phyloP scores from a whole-genome alignment of 2,329 filamentous ascomycete species.

The Arthrobotrys iridis region DNA sequence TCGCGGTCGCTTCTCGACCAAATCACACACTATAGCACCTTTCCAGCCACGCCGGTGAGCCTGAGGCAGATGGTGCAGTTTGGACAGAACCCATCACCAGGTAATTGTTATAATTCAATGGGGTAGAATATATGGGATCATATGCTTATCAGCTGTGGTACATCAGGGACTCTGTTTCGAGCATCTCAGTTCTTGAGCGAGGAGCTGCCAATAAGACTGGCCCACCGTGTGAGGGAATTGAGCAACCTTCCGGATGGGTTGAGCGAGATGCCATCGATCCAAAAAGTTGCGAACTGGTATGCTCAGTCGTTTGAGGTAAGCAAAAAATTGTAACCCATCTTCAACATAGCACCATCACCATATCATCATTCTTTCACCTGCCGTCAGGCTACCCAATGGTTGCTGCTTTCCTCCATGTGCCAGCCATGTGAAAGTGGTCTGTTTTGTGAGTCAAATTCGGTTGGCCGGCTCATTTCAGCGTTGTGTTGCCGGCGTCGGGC shows the following conservation, averaged over 20 bases:
- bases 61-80: conserved; percentile 99
- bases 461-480: conserved; percentile 33
- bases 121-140: background rate
- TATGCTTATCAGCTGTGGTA: conserved; percentile 19
- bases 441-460: conserved; percentile 48
- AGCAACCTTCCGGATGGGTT: conserved; percentile 91
- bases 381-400: too few relatives aligned
- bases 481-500: conserved; percentile 51
- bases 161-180: conserved; percentile 87
- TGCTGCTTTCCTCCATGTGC: background rate
- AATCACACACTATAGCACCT: conserved; percentile 96
- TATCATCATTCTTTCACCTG: conserved; percentile 15
- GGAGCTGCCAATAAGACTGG: conserved; percentile 94
- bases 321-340: conserved; percentile 7
- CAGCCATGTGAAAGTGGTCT: conserved; percentile 51
- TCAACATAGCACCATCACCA: too few relatives aligned
- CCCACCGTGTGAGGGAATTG: conserved; percentile 95
- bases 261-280: conserved; percentile 97
- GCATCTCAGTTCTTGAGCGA: conserved; percentile 98
- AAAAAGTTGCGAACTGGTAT: conserved; percentile 96
- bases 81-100: conserved; percentile 89
- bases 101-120: conserved; percentile 65
- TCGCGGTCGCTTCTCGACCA: conserved; percentile 92
- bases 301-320: conserved; percentile 97
- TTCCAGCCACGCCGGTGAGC: conserved; percentile 94